Percentiles rank a stretch among this genome's conserved stretches.
These are phyloP conservation scores for Lagenaria siceraria DNA, from an alignment of 306 rosid species.

Conservation along the genomic window DNA sequence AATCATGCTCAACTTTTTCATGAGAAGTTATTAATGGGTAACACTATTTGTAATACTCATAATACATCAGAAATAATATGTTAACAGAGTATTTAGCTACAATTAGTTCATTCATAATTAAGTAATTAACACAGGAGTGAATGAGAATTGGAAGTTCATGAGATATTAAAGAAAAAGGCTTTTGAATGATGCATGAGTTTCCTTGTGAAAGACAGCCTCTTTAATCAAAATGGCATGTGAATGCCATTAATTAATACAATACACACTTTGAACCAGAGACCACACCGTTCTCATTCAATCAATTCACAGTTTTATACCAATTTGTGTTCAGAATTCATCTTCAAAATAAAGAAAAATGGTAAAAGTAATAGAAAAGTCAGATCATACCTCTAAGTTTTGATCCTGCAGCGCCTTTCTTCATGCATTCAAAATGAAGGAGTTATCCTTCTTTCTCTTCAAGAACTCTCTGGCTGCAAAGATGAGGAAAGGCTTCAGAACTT, in stretches of 20 bases:
- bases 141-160: background rate
- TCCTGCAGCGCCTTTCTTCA: background rate
- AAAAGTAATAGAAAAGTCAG: background rate
- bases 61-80: background rate
- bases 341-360: background rate
- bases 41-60: background rate
- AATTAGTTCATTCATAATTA: too few relatives aligned
- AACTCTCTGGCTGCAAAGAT: conserved; percentile 65
- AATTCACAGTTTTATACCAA: conserved; percentile 38
- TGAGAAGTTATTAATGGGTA: background rate
- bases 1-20: background rate
- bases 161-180: background rate
- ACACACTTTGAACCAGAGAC: background rate
- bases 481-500: conserved; percentile 62
- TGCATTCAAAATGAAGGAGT: conserved; percentile 29
- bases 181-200: background rate
- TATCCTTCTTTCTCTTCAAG: conserved; percentile 62
- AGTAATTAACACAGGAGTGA: background rate
- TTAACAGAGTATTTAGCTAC: background rate
- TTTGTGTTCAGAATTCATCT: background rate
- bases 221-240: conserved; percentile 30
- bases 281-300: conserved; percentile 62
- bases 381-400: background rate
- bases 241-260: conserved; percentile 9
- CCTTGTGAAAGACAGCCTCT: conserved; percentile 17